A percentile compares a stretch with the other conserved stretches of the same genome.
These are phyloP conservation scores for Rhododendron kiyosumense DNA, from an alignment of 148 eudicot genomes.

Conservation along the genomic window DNA sequence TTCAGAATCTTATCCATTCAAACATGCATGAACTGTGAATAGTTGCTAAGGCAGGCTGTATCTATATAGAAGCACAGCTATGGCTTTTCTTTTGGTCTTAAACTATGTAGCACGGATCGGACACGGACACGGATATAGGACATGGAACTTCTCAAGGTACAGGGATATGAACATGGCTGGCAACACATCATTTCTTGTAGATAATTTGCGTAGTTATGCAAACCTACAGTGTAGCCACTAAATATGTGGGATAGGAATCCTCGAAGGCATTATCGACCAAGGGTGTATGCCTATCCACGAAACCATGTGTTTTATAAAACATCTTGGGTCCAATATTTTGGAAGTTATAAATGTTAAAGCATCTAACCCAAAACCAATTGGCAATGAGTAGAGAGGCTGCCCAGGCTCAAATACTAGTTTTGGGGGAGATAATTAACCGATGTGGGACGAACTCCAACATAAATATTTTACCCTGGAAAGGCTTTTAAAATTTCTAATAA, in stretches of 20 bases:
- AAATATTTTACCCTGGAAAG: neutral
- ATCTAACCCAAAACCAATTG: no score
- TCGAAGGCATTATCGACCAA: neutral
- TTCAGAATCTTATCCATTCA: neutral
- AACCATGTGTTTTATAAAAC: neutral
- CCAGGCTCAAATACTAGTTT: no score
- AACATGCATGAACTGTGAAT: neutral
- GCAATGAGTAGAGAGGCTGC: no score
- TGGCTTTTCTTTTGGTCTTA: neutral
- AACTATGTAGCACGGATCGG: neutral
- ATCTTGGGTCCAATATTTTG: neutral
- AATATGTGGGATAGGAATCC: neutral
- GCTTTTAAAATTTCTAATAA: neutral
- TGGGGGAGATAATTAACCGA: no score
- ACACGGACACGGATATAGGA: neutral
- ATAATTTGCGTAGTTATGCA: neutral
- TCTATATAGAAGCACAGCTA: neutral
- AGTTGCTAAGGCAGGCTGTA: neutral
- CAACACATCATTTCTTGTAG: neutral
- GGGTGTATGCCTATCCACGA: neutral
- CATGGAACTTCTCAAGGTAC: neutral
- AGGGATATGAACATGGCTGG: neutral
- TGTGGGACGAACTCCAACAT: no score
- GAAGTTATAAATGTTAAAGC: neutral
- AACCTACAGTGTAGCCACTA: neutral